A percentile compares a stretch with the other conserved stretches of the same genome.
phyloP scores from a whole-genome alignment of 2,329 filamentous ascomycete genomes.

The Sporothrix mexicana region DNA sequence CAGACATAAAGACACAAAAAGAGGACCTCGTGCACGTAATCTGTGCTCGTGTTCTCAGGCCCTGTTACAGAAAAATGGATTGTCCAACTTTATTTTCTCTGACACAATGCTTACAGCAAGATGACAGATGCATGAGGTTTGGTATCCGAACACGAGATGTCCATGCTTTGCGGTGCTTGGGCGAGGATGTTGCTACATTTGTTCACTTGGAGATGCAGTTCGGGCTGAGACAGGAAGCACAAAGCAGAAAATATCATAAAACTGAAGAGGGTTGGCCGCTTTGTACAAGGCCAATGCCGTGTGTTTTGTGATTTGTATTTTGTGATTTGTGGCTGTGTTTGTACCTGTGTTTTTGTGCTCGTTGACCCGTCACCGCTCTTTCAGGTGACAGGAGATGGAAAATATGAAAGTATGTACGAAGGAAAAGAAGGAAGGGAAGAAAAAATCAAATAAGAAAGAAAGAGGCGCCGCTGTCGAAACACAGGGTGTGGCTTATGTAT shows the following conservation, averaged over 20 bases:
- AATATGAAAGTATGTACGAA: too few species aligned
- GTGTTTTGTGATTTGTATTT: neutral
- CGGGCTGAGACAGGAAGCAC: neutral
- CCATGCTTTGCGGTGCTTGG: too few species aligned
- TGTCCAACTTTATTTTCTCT: constrained; percentile 17
- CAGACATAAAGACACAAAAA: neutral
- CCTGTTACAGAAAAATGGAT: neutral
- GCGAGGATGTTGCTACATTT: neutral
- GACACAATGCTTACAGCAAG: constrained; percentile 25
- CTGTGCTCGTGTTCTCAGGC: neutral
- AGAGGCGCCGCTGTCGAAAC: neutral
- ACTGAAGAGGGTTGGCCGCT: constrained; percentile 14
- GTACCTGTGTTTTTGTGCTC: neutral
- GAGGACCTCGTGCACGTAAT: constrained; percentile 2
- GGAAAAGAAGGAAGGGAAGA: too few species aligned
- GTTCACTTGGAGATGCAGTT: neutral
- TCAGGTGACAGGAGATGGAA: constrained; percentile 8
- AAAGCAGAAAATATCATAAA: too few species aligned
- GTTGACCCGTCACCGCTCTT: constrained; percentile 24
- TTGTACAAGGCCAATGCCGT: constrained; percentile 13
- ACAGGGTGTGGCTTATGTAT: constrained; percentile 5
- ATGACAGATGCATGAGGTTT: neutral
- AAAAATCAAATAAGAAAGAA: too few species aligned
- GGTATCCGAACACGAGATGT: neutral
- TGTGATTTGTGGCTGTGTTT: neutral